Evolutionary conservation across 306 rosid genomes (phyloP).

Genomic region (Oemleria cerasiformis): DNA sequence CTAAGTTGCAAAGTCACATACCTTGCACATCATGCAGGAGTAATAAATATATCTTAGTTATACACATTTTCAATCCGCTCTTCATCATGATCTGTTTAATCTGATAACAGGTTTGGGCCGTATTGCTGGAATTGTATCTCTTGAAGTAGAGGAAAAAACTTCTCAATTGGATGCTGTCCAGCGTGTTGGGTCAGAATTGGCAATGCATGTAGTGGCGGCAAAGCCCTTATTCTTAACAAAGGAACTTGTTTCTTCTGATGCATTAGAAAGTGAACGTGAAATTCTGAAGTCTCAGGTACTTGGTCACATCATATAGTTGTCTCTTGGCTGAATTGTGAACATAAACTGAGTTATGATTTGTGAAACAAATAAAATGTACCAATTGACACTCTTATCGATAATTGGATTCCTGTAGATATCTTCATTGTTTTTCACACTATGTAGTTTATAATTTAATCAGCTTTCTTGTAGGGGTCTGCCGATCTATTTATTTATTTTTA

Average conservation of each 20-base stretch:
- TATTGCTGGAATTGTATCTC: constrained; percentile 87
- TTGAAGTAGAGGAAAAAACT: constrained; percentile 62
- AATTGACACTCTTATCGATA: neutral
- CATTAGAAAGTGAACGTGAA: constrained; percentile 72
- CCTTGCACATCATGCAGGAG: neutral
- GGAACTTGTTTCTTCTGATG: constrained; percentile 79
- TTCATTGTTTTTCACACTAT: neutral
- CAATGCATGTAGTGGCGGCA: constrained; percentile 93
- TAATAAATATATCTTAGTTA: constrained; percentile 7
- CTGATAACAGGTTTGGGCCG: constrained; percentile 76
- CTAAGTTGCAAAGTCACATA: neutral
- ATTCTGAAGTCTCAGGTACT: constrained; percentile 89
- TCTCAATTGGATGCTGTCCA: constrained; percentile 59
- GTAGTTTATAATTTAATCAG: too few relatives aligned
- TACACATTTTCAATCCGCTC: constrained; percentile 9
- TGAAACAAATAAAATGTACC: neutral
- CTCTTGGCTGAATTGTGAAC: constrained; percentile 4
- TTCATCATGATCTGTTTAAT: constrained; percentile 7
- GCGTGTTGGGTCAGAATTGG: constrained; percentile 81
- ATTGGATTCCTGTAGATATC: too few relatives aligned
- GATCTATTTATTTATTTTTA: too few relatives aligned
- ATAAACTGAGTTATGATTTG: neutral
- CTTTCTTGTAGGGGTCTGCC: too few relatives aligned
- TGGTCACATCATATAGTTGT: constrained; percentile 5
- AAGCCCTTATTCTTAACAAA: constrained; percentile 83